Conservation (phyloP, 768 basidiomycete species). For the Wakefieldia striispora region DNA sequence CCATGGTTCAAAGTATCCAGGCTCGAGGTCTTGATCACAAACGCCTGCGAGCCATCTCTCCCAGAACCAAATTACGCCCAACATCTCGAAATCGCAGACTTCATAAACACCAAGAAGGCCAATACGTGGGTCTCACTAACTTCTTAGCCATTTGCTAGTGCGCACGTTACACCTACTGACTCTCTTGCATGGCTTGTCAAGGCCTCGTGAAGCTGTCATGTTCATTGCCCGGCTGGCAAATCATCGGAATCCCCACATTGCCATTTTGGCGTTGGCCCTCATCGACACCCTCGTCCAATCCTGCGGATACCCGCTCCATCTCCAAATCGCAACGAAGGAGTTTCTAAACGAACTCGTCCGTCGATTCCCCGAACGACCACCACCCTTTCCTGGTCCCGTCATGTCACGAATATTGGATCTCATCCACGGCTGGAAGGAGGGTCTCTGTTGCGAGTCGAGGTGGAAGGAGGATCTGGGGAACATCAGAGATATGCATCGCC, state of each 20-base stretch:
- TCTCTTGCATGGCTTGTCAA: conserved; percentile 26
- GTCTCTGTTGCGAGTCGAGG: conserved; percentile 82
- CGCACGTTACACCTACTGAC: too few relatives aligned
- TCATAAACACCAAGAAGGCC: conserved; percentile 92
- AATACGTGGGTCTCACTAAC: conserved; percentile 68
- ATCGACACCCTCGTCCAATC: conserved; percentile 91
- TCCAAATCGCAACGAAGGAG: conserved; percentile 96
- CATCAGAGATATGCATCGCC: conserved; percentile 95
- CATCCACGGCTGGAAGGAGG: conserved; percentile 93
- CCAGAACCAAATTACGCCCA: conserved; percentile 89
- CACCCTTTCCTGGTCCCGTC: conserved; percentile 89
- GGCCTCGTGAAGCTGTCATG: conserved; percentile 91
- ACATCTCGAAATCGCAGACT: conserved; percentile 92
- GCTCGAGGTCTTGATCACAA: conserved; percentile 69
- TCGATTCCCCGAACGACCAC: conserved; percentile 95
- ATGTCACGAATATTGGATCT: conserved; percentile 94
- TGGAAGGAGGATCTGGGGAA: conserved; percentile 97
- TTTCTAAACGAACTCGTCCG: conserved; percentile 98
- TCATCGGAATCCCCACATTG: conserved; percentile 89
- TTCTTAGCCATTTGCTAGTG: neutral
- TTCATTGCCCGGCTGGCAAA: conserved; percentile 80
- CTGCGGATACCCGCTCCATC: conserved; percentile 96
- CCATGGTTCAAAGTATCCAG: conserved; percentile 58
- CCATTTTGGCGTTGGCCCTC: conserved; percentile 80
- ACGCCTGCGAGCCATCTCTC: conserved; percentile 83